Base-by-base conservation (phyloP, 1,284 basidiomycete genomes). In the Psilocybe mexicana region DNA sequence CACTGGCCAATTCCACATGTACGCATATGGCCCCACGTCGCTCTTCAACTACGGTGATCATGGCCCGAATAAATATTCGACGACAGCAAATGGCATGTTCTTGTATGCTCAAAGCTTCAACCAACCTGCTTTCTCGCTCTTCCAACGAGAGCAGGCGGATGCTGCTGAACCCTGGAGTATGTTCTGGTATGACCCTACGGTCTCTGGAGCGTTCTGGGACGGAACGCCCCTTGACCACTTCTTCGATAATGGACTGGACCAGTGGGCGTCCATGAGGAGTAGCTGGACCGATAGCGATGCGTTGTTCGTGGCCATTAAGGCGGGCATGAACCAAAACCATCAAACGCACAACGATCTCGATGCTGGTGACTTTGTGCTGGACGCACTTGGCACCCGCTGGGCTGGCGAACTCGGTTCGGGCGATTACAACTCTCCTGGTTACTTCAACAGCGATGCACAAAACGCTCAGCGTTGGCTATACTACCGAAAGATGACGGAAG, bases 261-360 rank as follows among this genome's bases (percentile, higher is more conserved):
- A 90, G 66, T 99, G 96, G 96, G 90, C 80, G 14, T 88, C 94
- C 30, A 96, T 94, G 87, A 85, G 96, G 64, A 92, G 90, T 63
- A 88, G 86, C 55, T 99, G 96, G 95, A 95, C 96, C 3, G 92
- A 96, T 71, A 81, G 83, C 63, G 81, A 89, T 62, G 94, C 92
- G 0, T 71, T 92, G 24, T 98, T 85, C 74, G 86, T 95, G 61
- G 96, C 87, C 7, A 88, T 95, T 72, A 98, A 98, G 79, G 88
- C 91, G 1, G 93, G 94, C 44, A 82, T 78, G 63, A 79, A 88
- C 62, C 82, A 83, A 60, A 84, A 84, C 43, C 92, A 93, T 70
- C 93, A 97, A 78, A 94, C 92, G 1, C 95, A 98, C 75, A 94
- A 95, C 65, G 93, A 97, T 71, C 83, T 98, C 58, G 96, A 98